These are phyloP conservation scores for Mimosa bimucronata DNA, from an alignment of 306 rosid genomes.

Conservation along the genomic window DNA sequence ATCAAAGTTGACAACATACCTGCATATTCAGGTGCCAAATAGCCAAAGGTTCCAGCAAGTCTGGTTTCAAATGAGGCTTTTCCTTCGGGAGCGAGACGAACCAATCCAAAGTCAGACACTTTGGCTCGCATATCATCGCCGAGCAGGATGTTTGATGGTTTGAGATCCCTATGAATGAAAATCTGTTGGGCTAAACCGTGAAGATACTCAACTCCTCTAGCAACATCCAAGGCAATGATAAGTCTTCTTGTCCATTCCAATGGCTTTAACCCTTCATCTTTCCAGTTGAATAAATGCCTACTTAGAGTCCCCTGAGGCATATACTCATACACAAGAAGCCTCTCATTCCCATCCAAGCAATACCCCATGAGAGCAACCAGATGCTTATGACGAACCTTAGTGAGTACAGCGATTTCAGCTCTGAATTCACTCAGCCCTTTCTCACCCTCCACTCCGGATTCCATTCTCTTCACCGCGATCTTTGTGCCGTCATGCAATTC, in stretches of 20 bases:
- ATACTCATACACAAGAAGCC: slow-evolving; percentile 86
- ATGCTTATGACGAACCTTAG: slow-evolving; percentile 81
- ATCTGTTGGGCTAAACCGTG: slow-evolving; percentile 79
- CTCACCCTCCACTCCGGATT: slow-evolving; percentile 61
- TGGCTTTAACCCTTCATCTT: slow-evolving; percentile 60
- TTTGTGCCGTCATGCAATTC: slow-evolving; percentile 86
- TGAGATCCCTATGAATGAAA: slow-evolving; percentile 92
- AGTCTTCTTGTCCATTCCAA: slow-evolving; percentile 84
- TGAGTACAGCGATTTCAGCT: slow-evolving; percentile 84
- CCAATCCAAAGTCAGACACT: slow-evolving; percentile 92
- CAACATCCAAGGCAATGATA: slow-evolving; percentile 85
- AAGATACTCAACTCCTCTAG: slow-evolving; percentile 89
- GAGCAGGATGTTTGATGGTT: slow-evolving; percentile 92
- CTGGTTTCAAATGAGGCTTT: slow-evolving; percentile 77
- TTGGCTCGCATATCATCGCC: slow-evolving; percentile 91
- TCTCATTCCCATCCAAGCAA: slow-evolving; percentile 85
- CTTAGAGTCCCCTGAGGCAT: slow-evolving; percentile 91
- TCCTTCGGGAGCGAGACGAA: slow-evolving; percentile 95
- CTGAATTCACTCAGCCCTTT: slow-evolving; percentile 73
- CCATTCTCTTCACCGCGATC: slow-evolving; percentile 98
- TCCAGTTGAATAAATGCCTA: slow-evolving; percentile 62
- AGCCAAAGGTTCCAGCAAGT: slow-evolving; percentile 95
- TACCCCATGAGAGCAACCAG: slow-evolving; percentile 92
- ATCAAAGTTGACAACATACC: slow-evolving; percentile 44
- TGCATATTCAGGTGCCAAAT: slow-evolving; percentile 95